Evolutionary conservation across 257 asterid genomes (phyloP), one percentile per base, ranked within the genome.

Genomic region (Henckelia pumila): DNA sequence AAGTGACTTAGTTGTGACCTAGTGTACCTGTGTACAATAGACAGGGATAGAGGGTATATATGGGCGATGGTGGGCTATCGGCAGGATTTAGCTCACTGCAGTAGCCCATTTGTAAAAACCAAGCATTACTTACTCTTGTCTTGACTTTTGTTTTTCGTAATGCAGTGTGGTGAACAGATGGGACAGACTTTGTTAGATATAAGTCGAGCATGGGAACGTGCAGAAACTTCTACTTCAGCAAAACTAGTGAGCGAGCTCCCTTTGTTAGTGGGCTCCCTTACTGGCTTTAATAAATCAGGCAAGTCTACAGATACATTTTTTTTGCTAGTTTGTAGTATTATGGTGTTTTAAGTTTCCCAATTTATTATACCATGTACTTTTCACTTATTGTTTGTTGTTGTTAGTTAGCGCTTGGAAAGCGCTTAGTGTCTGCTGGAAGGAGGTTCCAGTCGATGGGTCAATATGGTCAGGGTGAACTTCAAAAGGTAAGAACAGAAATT

Each of bases 361-460:
- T 61, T 23, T 33, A 19, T 29, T 40, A 28, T 56, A 72, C 59
- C 33, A 72, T 40, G 49, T 75, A 56, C 71, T 58, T 65, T 69
- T 59, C 64, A 74, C 76, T 77, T 56, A 80, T 77, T 56, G 64
- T 68, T 29, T 37, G 70, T 76, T 82, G 62, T 69, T 74, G 82
- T 73, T 85, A 79, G 89, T 72, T 80, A 91, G 99, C 95, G 74
- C 85, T 91, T 33, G 97, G 99, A 70, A 88, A 77, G 85, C 97
- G 96, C 76, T 76, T 91, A 80, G 55, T 87, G 64, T 83, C 89
- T 68, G 88, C 96, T 79, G 96, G 93, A 74, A 84, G 88, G 73
- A 91, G 95, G 83, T 94, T 94, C 82, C 96, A 88, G 74, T 81
- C 95, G 75, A 88, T 94, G 97, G 97, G 99, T 13, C 50, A 40